phyloP scores from a whole-genome alignment of 1,284 basidiomycete genomes.

The Gomphus sp. region DNA sequence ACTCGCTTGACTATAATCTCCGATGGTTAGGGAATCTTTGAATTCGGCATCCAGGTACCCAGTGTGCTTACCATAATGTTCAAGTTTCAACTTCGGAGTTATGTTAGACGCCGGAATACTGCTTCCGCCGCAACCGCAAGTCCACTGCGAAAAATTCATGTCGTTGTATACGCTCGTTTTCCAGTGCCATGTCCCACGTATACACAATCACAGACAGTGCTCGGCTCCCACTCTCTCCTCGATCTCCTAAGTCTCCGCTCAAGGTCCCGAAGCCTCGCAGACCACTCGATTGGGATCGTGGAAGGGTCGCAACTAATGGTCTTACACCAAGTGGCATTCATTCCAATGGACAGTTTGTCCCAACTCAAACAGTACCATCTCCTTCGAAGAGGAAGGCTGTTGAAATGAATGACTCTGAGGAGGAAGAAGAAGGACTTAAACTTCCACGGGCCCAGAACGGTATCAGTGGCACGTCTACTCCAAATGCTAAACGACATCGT shows the following conservation, averaged over 20 bases:
- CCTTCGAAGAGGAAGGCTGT: slow-evolving; percentile 4
- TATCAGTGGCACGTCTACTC: slow-evolving; percentile 1
- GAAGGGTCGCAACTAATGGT: not conserved
- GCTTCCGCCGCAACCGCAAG: not conserved
- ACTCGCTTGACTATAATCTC: slow-evolving; percentile 64
- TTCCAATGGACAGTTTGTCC: not conserved
- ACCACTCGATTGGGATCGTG: not conserved
- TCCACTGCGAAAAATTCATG: slow-evolving; percentile 5
- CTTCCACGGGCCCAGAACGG: not conserved
- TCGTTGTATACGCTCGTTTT: not conserved
- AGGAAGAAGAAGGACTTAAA: not conserved
- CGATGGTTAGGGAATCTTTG: not conserved
- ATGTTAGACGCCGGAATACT: not conserved
- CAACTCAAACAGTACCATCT: not conserved
- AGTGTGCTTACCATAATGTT: not conserved
- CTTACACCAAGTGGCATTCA: not conserved
- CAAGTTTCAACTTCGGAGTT: not conserved
- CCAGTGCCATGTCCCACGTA: slow-evolving; percentile 3
- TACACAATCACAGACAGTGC: slow-evolving; percentile 1
- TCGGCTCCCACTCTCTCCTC: not conserved
- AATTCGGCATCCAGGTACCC: not conserved
- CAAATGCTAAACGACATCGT: not conserved
- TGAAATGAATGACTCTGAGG: slow-evolving; percentile 6
- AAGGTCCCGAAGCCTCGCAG: not conserved
- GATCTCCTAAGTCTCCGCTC: not conserved